Conservation (phyloP, 1,284 basidiomycete species). For the Sanghuangporus baumii region DNA sequence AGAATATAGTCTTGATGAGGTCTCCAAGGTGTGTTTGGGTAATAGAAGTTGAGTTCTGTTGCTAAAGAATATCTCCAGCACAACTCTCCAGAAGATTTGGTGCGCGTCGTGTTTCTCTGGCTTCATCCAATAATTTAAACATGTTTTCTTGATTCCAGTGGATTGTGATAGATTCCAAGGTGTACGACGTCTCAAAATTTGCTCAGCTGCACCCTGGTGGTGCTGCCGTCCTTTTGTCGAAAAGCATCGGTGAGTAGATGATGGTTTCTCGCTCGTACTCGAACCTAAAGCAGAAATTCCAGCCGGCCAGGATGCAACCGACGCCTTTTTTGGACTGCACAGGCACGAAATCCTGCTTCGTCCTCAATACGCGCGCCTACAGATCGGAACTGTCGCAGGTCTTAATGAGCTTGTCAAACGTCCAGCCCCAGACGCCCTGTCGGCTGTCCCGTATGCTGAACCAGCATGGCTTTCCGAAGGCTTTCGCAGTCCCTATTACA, state of each 20-base stretch:
- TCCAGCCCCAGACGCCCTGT: slow-evolving; percentile 60
- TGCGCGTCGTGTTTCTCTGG: slow-evolving; percentile 26
- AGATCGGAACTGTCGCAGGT: slow-evolving; percentile 74
- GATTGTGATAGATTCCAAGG: slow-evolving; percentile 62
- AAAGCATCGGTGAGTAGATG: slow-evolving; percentile 30
- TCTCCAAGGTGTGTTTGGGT: slow-evolving; percentile 39
- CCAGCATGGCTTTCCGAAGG: slow-evolving; percentile 82
- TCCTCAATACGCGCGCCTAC: slow-evolving; percentile 78
- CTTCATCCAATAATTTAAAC: background rate
- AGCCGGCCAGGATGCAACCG: slow-evolving; percentile 81
- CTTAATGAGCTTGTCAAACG: slow-evolving; percentile 58
- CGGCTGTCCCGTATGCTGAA: slow-evolving; percentile 84
- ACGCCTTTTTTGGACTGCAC: slow-evolving; percentile 89
- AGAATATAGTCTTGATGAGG: slow-evolving; percentile 44
- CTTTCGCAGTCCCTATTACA: slow-evolving; percentile 83
- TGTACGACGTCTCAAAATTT: slow-evolving; percentile 63
- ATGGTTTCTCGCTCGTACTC: background rate
- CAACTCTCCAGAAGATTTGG: slow-evolving; percentile 70
- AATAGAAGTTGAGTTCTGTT: background rate
- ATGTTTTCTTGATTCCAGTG: slow-evolving; percentile 36
- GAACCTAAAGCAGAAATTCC: background rate
- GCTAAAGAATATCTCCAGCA: slow-evolving; percentile 41
- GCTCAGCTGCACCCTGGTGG: slow-evolving; percentile 66
- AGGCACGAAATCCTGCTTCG: slow-evolving; percentile 80
- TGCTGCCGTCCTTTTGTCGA: slow-evolving; percentile 43